Evolutionary conservation across 2,329 filamentous ascomycete species (phyloP).

Genomic region (Amesomyces nigricolor): DNA sequence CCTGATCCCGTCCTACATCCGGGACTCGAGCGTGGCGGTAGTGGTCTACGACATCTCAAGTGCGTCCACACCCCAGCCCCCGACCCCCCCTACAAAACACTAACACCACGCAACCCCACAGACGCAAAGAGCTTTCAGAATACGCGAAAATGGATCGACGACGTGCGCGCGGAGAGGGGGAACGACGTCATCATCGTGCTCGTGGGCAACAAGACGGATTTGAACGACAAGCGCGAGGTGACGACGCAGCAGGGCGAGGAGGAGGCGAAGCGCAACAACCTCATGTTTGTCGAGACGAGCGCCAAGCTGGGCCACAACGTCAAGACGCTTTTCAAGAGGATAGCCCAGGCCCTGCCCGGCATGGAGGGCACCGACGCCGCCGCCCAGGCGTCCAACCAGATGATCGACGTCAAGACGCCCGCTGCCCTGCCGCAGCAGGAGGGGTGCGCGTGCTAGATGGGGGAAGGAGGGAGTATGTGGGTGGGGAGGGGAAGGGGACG

Average conservation of each 20-base stretch:
- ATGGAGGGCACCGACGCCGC: conserved; percentile 90
- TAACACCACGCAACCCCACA: conserved; percentile 29
- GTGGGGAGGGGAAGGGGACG: background rate
- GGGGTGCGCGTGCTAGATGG: conserved; percentile 58
- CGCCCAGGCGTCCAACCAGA: conserved; percentile 67
- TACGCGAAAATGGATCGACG: conserved; percentile 98
- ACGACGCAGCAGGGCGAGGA: conserved; percentile 95
- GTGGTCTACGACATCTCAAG: conserved; percentile 98
- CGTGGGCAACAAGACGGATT: conserved; percentile 97
- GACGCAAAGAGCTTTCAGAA: conserved; percentile 96
- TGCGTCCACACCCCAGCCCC: conserved; percentile 33
- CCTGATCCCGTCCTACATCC: conserved; percentile 96
- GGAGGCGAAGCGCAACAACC: conserved; percentile 93
- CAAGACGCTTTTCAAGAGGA: conserved; percentile 93
- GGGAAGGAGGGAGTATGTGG: background rate
- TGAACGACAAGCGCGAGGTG: conserved; percentile 97
- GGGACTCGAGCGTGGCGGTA: conserved; percentile 94
- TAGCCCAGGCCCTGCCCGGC: conserved; percentile 93
- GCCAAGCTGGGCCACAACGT: conserved; percentile 98
- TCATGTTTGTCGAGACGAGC: conserved; percentile 99
- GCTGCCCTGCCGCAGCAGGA: conserved; percentile 61
- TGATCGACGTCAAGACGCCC: conserved; percentile 89
- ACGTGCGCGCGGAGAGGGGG: conserved; percentile 90
- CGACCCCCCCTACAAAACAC: background rate
- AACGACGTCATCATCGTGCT: conserved; percentile 99